Evolutionary conservation across 2,329 filamentous ascomycete species (phyloP), one percentile per base, ranked within the genome.

Genomic region (Orbilia oligospora): DNA sequence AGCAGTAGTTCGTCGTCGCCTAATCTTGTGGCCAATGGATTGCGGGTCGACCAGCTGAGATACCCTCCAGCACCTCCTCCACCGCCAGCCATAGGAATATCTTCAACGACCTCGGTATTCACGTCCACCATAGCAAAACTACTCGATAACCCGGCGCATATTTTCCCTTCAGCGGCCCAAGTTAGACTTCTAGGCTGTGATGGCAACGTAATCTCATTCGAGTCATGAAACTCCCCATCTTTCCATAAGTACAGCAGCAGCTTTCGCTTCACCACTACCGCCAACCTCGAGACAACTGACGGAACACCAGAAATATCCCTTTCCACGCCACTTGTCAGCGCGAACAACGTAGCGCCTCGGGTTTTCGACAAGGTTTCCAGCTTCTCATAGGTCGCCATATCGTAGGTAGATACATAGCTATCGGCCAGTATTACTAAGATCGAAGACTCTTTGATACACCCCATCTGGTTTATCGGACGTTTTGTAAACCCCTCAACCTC

Each of bases 401-500:
- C 94, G 85, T 99, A 91, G 38, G 98, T 90, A 22, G 92, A 96
- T 81, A 99, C 90, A 84, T 94, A 90, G 82, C 92, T 93, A 85
- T 97, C 97, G 80, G 94, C 97, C 69, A 99, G 87, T 16, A 94
- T 97, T 75, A 99, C 90, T 55, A 99, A 89, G 20, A 93, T 91
- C 84, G 93, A 96, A 70, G 94, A 94, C 85, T 98, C 96, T 83
- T 97, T 98, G 83, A 99, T 94, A 76, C 97, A 91, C 72, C 94
- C 95, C 16, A 99, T 90, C 87, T 99, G 95, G 82, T 97, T 94
- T 80, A 99, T 91, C 68, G 94, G 91, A 79, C 93, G 91, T 38
- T 92, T 90, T 9, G 95, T 96, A 87, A 99, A 99, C 86, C 93
- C 96, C 81, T 99, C 96, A 66, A 97, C 88, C 84, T 98, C 97